A percentile compares a stretch with the other conserved stretches of the same genome.
Conservation (phyloP, 345 rosid genomes). For the Noccaea bulbosa region DNA sequence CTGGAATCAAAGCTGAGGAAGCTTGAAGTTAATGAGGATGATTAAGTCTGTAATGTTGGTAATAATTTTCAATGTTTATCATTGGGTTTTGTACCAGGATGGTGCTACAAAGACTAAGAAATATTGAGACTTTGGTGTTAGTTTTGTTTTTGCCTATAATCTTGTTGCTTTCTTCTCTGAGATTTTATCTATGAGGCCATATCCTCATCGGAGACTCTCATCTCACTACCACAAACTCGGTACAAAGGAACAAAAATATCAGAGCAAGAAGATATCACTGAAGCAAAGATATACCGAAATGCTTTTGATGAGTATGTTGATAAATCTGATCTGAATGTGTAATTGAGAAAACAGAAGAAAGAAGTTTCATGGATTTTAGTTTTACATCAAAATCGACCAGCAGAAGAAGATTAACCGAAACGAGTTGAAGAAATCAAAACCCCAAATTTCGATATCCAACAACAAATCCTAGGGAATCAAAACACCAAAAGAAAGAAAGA, state of each 20-base stretch:
- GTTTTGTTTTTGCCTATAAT: background rate
- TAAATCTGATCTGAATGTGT: conserved; percentile 14
- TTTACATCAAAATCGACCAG: conserved; percentile 21
- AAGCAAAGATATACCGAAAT: too few species aligned
- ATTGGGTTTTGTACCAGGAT: conserved; percentile 21
- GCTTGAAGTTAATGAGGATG: conserved; percentile 62
- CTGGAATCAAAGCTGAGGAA: conserved; percentile 74
- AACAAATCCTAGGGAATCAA: background rate
- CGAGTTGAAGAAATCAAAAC: conserved; percentile 4
- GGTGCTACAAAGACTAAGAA: conserved; percentile 15
- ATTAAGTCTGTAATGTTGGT: conserved; percentile 38
- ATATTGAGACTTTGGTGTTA: conserved; percentile 10
- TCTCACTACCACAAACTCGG: too few species aligned
- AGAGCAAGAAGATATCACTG: too few species aligned
- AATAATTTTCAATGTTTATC: background rate
- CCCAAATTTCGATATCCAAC: background rate
- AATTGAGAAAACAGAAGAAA: background rate
- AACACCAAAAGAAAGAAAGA: background rate
- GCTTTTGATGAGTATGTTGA: background rate
- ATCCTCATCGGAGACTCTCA: too few species aligned
- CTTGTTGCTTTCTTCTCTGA: background rate
- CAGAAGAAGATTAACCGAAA: background rate
- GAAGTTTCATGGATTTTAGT: background rate
- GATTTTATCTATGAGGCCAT: too few species aligned
- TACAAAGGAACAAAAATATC: too few species aligned